Evolutionary conservation across 2,329 filamentous ascomycete genomes (phyloP), one percentile per base, ranked within the genome.

Genomic region (Xylariaceae sp.): DNA sequence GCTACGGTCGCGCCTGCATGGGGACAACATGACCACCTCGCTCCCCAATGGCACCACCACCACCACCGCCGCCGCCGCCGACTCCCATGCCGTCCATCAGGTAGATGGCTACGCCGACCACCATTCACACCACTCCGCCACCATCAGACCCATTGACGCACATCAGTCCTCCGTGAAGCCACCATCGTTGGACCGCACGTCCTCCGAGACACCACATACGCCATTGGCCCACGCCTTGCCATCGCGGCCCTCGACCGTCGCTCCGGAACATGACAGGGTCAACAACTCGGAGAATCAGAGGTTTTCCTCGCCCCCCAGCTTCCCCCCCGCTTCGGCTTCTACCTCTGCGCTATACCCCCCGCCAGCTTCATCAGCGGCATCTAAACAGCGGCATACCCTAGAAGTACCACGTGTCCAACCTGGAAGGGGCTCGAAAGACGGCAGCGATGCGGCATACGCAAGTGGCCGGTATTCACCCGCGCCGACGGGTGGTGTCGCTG

Each of bases 311-410:
- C 84, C 87, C 10, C 77, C 86, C 46, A 64, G 81, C 63, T 82
- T 83, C 61, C 72, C 73, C 48, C 66, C 70, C 16, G 65, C 71
- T 36, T 70, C 69, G 31, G 66, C 72, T 31, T 74, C 78, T 12
- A 72, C 78, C 1, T 79, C 81, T n/a, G 73, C 73, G 33, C 67
- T 71, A 3, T 72, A 78, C 52, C 69, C 77, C 42, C 78, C 84
- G 38, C 22, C 22, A 28, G 4, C 22, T 28, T 28, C 22, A 7
- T 75, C 82, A 9, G 76, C 77, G 13, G 74, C 76, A 31, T 74
- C 93, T 45, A 87, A 88, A 69, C 90, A 96, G 55, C 84, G 92
- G 59, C 88, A 96, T 71, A 96, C 90, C 0, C 78, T 97, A 22
- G 90, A 96, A 70, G 90, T 96, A 0, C 91, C 92, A 7, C 89